Evolutionary conservation across 306 rosid genomes (phyloP).

Genomic region (Fragaria vesca): DNA sequence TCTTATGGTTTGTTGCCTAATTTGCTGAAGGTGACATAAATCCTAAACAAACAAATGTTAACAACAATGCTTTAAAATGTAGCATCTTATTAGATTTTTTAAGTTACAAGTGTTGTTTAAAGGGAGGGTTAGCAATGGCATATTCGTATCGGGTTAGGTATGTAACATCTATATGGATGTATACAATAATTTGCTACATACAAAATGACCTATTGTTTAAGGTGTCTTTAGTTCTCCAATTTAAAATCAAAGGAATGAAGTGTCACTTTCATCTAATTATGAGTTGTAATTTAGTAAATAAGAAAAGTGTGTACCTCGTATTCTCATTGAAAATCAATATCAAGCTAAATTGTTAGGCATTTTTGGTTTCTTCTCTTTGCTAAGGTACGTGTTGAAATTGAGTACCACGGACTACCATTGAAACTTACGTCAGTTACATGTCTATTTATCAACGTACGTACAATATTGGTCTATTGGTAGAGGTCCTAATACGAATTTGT

Average conservation of each 20-base stretch:
- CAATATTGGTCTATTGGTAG: too few species aligned
- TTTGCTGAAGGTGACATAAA: neutral
- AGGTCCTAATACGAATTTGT: too few species aligned
- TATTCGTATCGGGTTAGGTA: conserved; percentile 16
- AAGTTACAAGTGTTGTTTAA: neutral
- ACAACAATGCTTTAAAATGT: neutral
- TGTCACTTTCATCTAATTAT: neutral
- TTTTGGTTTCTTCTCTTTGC: neutral
- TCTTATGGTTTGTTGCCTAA: neutral
- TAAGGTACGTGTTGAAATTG: neutral
- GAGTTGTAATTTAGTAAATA: neutral
- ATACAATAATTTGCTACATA: neutral
- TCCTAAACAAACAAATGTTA: neutral
- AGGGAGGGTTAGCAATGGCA: neutral
- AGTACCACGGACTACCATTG: neutral
- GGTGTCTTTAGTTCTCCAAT: neutral
- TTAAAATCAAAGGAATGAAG: neutral
- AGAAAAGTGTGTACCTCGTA: neutral
- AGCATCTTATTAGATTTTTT: neutral
- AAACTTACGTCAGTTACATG: neutral
- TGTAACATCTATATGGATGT: neutral
- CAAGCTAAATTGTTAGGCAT: neutral
- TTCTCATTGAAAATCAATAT: neutral
- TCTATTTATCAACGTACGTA: too few species aligned
- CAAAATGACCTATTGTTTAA: neutral